Evolutionary conservation across 768 basidiomycete genomes (phyloP).

Genomic region (Boletus bicolor): DNA sequence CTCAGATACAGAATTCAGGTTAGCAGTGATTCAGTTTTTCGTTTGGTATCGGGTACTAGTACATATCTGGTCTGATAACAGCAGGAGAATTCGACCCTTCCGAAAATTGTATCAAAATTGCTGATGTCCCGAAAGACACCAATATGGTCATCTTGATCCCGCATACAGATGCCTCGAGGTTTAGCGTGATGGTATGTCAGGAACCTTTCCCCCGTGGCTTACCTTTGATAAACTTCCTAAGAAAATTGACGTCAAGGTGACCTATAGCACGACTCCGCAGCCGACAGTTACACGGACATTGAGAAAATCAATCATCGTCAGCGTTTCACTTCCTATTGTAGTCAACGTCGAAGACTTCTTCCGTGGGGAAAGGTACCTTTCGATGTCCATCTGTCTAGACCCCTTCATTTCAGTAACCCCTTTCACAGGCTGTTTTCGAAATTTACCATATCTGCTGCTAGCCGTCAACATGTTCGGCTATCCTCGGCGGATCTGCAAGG

Average conservation of each 20-base stretch:
- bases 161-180: constrained; percentile 62
- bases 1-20: constrained; percentile 38
- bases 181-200: constrained; percentile 55
- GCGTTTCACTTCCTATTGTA: constrained; percentile 75
- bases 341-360: constrained; percentile 98
- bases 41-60: background rate
- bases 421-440: constrained; percentile 75
- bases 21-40: constrained; percentile 11
- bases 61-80: constrained; percentile 13
- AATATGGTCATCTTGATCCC: constrained; percentile 54
- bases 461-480: constrained; percentile 76
- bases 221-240: constrained; percentile 26
- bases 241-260: constrained; percentile 67
- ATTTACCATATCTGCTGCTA: constrained; percentile 84
- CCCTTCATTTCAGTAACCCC: background rate
- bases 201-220: background rate
- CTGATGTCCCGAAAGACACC: constrained; percentile 46
- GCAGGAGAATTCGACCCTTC: constrained; percentile 34
- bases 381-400: background rate
- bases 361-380: constrained; percentile 66
- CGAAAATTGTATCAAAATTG: constrained; percentile 45
- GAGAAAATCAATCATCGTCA: constrained; percentile 51
- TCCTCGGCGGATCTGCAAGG: constrained; percentile 53
- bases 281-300: constrained; percentile 53
- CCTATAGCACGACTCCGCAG: constrained; percentile 61